Base-by-base conservation (phyloP, 2,329 filamentous ascomycete species). In the Pestalotiopsis fici region DNA sequence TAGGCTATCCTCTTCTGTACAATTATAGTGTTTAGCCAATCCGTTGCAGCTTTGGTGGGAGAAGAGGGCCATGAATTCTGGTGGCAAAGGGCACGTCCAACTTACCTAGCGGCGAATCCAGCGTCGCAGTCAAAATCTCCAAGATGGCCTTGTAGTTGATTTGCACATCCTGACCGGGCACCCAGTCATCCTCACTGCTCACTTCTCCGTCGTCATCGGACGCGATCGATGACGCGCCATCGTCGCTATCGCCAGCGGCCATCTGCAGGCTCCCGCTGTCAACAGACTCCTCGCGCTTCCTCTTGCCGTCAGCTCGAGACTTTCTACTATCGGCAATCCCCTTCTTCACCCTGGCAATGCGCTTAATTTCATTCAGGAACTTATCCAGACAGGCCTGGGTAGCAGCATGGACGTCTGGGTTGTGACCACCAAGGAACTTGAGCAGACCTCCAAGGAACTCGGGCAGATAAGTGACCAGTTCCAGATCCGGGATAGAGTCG, bases 401-500 rank as follows among this genome's bases (percentile, higher is more conserved):
- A 54, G 94, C 93, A 65, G 95, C 94, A 74, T 97, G 93, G n/a
- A 99, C 96, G 78, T 99, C 96, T 60, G 90, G 86, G 76, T 98
- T 98, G 13, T 92, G 90, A 74, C 98, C 96, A 69, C 94, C 95
- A 12, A 99, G 86, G 73, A 98, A 99, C 74, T 92, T 95, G 73
- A 99, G 89, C 55, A 99, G 82, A 0, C 95, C 96, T 28, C 90
- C 92, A 1, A 99, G 85, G 74, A 99, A 99, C 62, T 95, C 94
- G 1, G 96, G 97, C 27, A 99, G 83, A 77, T 94, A 97, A 3
- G 93, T 92, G 47, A 99, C 95, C 23, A 99, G 88, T 79, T 99
- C 97, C 55, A 99, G 85, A 76, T 99, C 97, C 0, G 96, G 96
- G 72, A 99, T 98, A 1, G 95, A 98, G 78, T 99, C 96, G 23